Evolutionary conservation across 768 basidiomycete species (phyloP).

Genomic region (Termitomyces sp.): DNA sequence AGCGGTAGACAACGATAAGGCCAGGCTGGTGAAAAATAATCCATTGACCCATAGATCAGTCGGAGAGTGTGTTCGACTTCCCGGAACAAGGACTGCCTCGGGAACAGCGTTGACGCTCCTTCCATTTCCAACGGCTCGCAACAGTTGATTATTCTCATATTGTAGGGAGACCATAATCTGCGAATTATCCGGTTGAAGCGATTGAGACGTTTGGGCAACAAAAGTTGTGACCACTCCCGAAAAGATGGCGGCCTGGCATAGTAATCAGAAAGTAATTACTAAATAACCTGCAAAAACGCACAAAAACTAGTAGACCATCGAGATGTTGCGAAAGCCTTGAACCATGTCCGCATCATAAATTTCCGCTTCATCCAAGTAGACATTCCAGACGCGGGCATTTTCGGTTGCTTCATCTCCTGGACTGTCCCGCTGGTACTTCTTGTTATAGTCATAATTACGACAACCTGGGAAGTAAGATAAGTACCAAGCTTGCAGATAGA

Average conservation of each 20-base stretch:
- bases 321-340: background rate
- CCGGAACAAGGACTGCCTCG: background rate
- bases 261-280: background rate
- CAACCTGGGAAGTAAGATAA: background rate
- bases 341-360: background rate
- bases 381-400: background rate
- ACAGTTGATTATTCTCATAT: background rate
- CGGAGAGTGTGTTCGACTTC: background rate
- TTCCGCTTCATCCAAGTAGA: background rate
- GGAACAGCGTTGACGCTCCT: background rate
- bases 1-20: background rate
- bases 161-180: background rate
- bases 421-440: background rate
- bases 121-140: background rate
- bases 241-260: background rate
- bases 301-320: background rate
- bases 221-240: background rate
- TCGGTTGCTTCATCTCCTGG: background rate
- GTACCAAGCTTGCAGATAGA: background rate
- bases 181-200: background rate
- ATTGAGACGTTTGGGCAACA: slow-evolving; percentile 1
- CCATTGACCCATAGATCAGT: background rate
- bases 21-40: background rate
- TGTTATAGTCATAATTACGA: slow-evolving; percentile 1
- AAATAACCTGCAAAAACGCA: background rate